Conservation (phyloP, 2,329 filamentous ascomycete species). For the Fusarium sp. region DNA sequence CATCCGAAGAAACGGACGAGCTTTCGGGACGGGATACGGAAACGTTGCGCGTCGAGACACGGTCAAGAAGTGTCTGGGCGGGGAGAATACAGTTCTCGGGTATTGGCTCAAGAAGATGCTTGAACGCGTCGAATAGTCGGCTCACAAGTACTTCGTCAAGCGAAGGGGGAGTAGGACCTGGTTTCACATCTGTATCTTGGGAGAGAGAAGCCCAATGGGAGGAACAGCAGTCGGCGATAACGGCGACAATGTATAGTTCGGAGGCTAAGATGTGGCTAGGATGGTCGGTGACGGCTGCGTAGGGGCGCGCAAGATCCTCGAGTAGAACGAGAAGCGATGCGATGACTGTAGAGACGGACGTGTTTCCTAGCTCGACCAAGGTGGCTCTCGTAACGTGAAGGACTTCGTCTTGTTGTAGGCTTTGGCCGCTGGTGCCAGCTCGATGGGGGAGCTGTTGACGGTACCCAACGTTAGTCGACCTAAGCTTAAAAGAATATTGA, state of each 20-base stretch:
- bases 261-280: constrained; percentile 72
- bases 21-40: constrained; percentile 51
- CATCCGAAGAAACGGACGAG: constrained; percentile 32
- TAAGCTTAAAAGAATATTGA: constrained; percentile 7
- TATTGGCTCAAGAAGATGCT: constrained; percentile 68
- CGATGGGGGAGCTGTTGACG: constrained; percentile 71
- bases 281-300: constrained; percentile 64
- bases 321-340: constrained; percentile 69
- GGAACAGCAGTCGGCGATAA: constrained; percentile 74
- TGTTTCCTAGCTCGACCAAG: constrained; percentile 70
- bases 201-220: constrained; percentile 68
- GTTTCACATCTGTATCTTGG: constrained; percentile 40
- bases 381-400: constrained; percentile 71
- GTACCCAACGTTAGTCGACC: constrained; percentile 54
- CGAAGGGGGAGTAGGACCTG: constrained; percentile 50
- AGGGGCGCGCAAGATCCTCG: constrained; percentile 69
- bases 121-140: constrained; percentile 68
- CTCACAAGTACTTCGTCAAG: constrained; percentile 65
- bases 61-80: constrained; percentile 68
- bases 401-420: constrained; percentile 71
- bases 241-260: constrained; percentile 72
- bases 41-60: constrained; percentile 56
- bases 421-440: constrained; percentile 68
- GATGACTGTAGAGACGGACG: constrained; percentile 66
- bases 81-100: constrained; percentile 69